These are phyloP conservation scores for Leccinellum luteum DNA, from an alignment of 768 basidiomycete genomes.

Conservation along the genomic window DNA sequence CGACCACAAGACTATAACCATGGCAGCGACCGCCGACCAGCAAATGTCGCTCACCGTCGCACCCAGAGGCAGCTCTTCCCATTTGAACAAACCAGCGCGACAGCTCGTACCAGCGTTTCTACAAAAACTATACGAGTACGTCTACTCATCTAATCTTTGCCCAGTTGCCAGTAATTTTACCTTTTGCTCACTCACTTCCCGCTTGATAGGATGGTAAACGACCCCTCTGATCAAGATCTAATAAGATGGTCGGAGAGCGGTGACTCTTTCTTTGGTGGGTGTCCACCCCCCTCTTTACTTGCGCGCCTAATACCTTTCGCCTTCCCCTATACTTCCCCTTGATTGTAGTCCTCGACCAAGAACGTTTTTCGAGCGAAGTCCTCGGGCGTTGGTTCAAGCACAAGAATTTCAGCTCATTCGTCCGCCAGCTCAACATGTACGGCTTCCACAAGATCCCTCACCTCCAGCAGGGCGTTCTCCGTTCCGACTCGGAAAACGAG, in stretches of 20 bases:
- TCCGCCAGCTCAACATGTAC: conserved; percentile 95
- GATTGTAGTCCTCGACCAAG: conserved; percentile 78
- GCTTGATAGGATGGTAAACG: conserved; percentile 80
- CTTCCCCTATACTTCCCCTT: background rate
- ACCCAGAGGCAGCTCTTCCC: conserved; percentile 30
- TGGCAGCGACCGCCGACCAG: conserved; percentile 47
- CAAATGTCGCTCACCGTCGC: conserved; percentile 57
- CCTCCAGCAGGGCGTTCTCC: conserved; percentile 90
- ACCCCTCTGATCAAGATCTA: conserved; percentile 74
- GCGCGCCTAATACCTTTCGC: background rate
- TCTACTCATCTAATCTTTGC: conserved; percentile 10
- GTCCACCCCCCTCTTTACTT: conserved; percentile 8
- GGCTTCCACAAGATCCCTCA: conserved; percentile 97
- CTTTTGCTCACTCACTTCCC: conserved; percentile 6
- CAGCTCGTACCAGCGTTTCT: conserved; percentile 77
- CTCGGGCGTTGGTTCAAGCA: conserved; percentile 98
- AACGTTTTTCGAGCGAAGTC: conserved; percentile 85
- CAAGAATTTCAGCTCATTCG: conserved; percentile 93
- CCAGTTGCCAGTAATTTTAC: conserved; percentile 7
- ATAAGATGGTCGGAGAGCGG: conserved; percentile 92
- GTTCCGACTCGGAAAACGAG: conserved; percentile 76
- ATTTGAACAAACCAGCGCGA: conserved; percentile 43
- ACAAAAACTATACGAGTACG: conserved; percentile 78
- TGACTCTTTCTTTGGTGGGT: conserved; percentile 95
- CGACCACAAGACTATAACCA: conserved; percentile 10